Percentiles rank a stretch among this genome's conserved stretches.
These are phyloP conservation scores for Mortierella sp. DNA, from an alignment of 371 early-diverging fungal genomes.

Conservation along the genomic window DNA sequence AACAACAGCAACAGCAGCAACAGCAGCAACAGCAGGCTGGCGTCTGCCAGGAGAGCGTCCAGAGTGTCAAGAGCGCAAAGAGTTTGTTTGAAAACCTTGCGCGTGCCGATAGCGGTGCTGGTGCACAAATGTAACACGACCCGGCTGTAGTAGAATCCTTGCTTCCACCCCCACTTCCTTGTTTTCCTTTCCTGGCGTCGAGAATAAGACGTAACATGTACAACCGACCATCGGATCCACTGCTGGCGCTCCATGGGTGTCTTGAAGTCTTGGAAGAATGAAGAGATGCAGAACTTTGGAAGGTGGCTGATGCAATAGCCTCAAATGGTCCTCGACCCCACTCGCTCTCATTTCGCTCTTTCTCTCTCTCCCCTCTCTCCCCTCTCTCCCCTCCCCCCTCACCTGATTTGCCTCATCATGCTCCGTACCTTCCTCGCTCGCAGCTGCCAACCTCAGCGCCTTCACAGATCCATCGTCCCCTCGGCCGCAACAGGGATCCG, in stretches of 20 bases:
- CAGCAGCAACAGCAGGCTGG: slow-evolving; percentile 14
- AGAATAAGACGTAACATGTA: too few relatives aligned
- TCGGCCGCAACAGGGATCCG: slow-evolving; percentile 26
- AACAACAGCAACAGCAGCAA: too few relatives aligned
- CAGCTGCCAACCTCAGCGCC: slow-evolving; percentile 34
- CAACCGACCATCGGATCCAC: too few relatives aligned
- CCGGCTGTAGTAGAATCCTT: not conserved
- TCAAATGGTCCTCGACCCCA: too few relatives aligned
- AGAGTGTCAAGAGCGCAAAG: slow-evolving; percentile 43
- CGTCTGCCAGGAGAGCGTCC: slow-evolving; percentile 42
- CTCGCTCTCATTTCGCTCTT: too few relatives aligned
- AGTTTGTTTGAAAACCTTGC: slow-evolving; percentile 42
- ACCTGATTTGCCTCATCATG: slow-evolving; percentile 14
- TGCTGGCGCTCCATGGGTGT: too few relatives aligned
- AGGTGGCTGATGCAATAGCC: too few relatives aligned
- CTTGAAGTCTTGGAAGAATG: too few relatives aligned
- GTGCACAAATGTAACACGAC: slow-evolving; percentile 1
- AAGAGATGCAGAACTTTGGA: too few relatives aligned
- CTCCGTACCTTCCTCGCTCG: slow-evolving; percentile 51
- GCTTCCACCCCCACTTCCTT: too few relatives aligned
- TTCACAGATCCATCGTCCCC: slow-evolving; percentile 15
- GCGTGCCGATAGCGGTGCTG: slow-evolving; percentile 18
- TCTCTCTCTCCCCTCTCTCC: not conserved
- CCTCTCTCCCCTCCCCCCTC: not conserved
- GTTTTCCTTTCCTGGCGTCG: too few relatives aligned